phyloP scores from a whole-genome alignment of 1,284 basidiomycete genomes.

The Gymnopus androsaceus region DNA sequence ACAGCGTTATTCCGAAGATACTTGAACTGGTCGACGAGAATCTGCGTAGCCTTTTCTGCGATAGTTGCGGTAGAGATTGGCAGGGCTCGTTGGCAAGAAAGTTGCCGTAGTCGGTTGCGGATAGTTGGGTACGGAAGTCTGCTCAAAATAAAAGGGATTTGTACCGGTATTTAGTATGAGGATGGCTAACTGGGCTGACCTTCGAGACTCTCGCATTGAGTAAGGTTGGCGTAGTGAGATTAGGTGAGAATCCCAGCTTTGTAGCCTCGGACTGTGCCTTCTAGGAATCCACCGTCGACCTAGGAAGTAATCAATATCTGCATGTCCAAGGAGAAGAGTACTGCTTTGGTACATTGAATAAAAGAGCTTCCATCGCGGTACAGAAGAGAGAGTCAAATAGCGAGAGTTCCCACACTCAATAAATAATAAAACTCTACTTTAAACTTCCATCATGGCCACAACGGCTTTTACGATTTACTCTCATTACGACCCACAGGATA shows the following conservation, averaged over 20 bases:
- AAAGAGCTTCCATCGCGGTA: conserved; percentile 10
- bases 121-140: conserved; percentile 93
- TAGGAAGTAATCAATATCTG: conserved; percentile 29
- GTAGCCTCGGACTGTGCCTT: conserved; percentile 94
- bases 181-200: conserved; percentile 48
- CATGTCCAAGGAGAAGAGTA: not conserved
- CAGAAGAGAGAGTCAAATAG: not conserved
- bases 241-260: conserved; percentile 90
- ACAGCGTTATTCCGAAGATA: conserved; percentile 91
- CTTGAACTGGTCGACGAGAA: conserved; percentile 97
- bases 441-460: conserved; percentile 47
- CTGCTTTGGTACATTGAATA: conserved; percentile 5
- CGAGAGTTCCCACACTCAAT: not conserved
- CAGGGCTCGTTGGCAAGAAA: conserved; percentile 98
- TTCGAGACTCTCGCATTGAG: conserved; percentile 97
- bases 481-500: conserved; percentile 48
- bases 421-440: not conserved
- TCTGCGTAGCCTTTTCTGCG: conserved; percentile 91
- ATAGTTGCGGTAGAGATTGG: conserved; percentile 95
- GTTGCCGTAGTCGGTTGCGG: conserved; percentile 97
- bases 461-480: conserved; percentile 54
- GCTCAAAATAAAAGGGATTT: not conserved
- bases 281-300: conserved; percentile 84
- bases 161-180: not conserved
- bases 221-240: conserved; percentile 90